phyloP scores from a whole-genome alignment of 139 green algal genomes.

The Diplosphaera chodatii region DNA sequence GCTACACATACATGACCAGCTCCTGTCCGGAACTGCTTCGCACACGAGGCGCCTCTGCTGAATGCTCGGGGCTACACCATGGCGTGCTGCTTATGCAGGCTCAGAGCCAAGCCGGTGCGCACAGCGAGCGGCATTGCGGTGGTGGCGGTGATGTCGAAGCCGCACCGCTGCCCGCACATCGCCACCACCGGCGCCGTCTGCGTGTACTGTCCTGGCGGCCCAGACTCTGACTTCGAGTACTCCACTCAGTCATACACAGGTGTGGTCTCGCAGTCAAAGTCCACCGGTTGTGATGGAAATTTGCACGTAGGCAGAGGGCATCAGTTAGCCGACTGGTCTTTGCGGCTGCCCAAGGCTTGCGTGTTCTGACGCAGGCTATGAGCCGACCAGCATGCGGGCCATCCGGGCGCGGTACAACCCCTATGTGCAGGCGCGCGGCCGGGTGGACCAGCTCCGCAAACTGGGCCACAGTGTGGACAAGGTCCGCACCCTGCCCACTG shows the following conservation, averaged over 20 bases:
- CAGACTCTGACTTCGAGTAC: constrained; percentile 98
- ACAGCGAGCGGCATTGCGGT: constrained; percentile 96
- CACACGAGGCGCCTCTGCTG: too few relatives aligned
- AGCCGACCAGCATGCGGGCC: constrained; percentile 95
- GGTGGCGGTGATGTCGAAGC: constrained; percentile 98
- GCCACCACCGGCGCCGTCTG: constrained; percentile 99
- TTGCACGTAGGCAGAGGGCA: too few relatives aligned
- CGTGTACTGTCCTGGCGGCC: constrained; percentile 96
- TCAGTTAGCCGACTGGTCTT: too few relatives aligned
- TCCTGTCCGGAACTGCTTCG: too few relatives aligned
- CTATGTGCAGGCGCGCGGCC: constrained; percentile 78
- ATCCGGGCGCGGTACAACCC: constrained; percentile 94
- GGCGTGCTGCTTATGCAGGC: constrained; percentile 14
- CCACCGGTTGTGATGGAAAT: too few relatives aligned
- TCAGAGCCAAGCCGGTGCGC: constrained; percentile 78
- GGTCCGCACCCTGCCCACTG: constrained; percentile 18
- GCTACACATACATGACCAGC: neutral
- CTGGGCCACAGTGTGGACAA: constrained; percentile 96
- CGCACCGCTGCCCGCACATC: constrained; percentile 97
- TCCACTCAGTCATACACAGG: constrained; percentile 82
- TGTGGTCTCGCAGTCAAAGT: neutral
- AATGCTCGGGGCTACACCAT: too few relatives aligned
- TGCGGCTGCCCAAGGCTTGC: too few relatives aligned
- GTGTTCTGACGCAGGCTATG: constrained; percentile 72
- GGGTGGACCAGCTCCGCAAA: constrained; percentile 91